Percentiles rank a stretch among this genome's conserved stretches.
Conservation (phyloP, 257 asterid genomes). For the Misopates orontium region DNA sequence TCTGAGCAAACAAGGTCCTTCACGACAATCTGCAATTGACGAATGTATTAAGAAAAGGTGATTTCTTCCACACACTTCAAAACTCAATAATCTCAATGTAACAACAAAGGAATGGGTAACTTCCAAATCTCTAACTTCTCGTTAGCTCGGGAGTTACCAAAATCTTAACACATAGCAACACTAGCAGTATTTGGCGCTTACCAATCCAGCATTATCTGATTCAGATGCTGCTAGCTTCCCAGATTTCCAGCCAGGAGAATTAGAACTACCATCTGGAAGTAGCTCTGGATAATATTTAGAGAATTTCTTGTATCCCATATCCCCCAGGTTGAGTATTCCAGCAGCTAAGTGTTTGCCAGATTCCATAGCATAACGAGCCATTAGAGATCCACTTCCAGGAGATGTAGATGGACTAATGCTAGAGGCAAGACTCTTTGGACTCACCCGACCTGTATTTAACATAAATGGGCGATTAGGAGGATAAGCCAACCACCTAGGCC, state of each 20-base stretch:
- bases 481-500: slow-evolving; percentile 80
- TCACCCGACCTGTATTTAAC: slow-evolving; percentile 53
- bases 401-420: slow-evolving; percentile 60
- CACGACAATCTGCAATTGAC: slow-evolving; percentile 53
- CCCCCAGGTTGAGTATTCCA: slow-evolving; percentile 63
- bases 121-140: slow-evolving; percentile 6
- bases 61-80: slow-evolving; percentile 2
- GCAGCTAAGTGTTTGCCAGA: slow-evolving; percentile 64
- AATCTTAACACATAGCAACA: slow-evolving; percentile 13
- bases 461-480: slow-evolving; percentile 63
- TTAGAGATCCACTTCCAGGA: slow-evolving; percentile 57
- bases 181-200: slow-evolving; percentile 33
- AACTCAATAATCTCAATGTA: neutral
- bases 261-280: slow-evolving; percentile 60
- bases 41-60: slow-evolving; percentile 20
- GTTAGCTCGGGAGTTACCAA: slow-evolving; percentile 11
- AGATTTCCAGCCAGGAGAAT: slow-evolving; percentile 62
- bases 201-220: slow-evolving; percentile 75
- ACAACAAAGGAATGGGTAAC: neutral
- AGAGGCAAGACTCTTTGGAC: slow-evolving; percentile 58
- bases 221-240: slow-evolving; percentile 56
- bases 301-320: slow-evolving; percentile 68
- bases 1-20: slow-evolving; percentile 63
- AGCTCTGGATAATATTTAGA: slow-evolving; percentile 62
- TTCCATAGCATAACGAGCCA: slow-evolving; percentile 75